Evolutionary conservation across 108 stramenopile genomes (phyloP), one percentile per base, ranked within the genome.

Genomic region (Fistulifera solaris): DNA sequence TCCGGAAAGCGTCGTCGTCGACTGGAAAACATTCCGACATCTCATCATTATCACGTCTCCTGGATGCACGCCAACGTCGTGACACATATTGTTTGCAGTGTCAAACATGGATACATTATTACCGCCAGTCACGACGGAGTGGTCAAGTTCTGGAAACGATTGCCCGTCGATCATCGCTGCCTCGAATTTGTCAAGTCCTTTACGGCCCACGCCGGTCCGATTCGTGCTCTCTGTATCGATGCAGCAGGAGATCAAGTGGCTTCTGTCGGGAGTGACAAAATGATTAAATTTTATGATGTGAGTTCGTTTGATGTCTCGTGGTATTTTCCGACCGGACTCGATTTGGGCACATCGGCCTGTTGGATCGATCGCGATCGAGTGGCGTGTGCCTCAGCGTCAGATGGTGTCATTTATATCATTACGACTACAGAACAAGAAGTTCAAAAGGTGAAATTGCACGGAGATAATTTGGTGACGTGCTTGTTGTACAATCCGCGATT

Each of bases 131-230:
- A 62, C 13, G 96, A 99, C 65, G 99, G 97, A 0, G 73, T 95
- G 27, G 89, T 99, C 47, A 98, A 98, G 65, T 98, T 99, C 65
- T 99, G 99, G 99, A 96, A 96, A 63, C 93, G 96, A 40, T 73
- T 73, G n/a, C 56, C 78, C 8, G 49, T 70, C 23, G 53, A 44
- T 27, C 44, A 57, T 14, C 58, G 47, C 8, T 85, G 85, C 57
- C 60, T 99, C 27, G 97, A 98, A 74, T 99, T 99, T 62, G 96
- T 97, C 52, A 99, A 98, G 65, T 89, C 87, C 19, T 98, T 93
- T 62, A 84, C 83, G 6, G 87, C 96, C 7, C 99, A 99, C 61
- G 61, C 80, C 2, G 93, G 78, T 17, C 68, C 85, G 0, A 38
- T 98, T 5, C 53, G 73, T 0, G 71, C 66, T 14, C 51, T 96